These are phyloP conservation scores for Filosporella fistucella DNA, from an alignment of 495 filamentous ascomycete genomes.

Conservation along the genomic window DNA sequence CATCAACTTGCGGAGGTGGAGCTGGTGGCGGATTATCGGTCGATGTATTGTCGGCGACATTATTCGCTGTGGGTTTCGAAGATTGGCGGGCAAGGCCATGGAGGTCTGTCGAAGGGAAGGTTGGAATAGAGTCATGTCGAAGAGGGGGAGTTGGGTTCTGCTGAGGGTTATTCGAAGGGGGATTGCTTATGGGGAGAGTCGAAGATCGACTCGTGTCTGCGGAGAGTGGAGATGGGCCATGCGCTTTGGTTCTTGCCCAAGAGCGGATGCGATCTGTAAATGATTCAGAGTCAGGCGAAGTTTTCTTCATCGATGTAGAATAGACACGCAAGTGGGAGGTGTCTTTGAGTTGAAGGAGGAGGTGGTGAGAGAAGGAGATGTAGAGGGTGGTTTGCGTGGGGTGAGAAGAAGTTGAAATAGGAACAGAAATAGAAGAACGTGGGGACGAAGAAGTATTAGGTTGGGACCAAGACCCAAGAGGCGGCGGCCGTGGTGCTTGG, in stretches of 20 bases:
- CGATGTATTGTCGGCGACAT: slow-evolving; percentile 29
- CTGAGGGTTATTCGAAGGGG: slow-evolving; percentile 5
- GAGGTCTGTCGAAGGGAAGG: slow-evolving; percentile 7
- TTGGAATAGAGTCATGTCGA: slow-evolving; percentile 15
- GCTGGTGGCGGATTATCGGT: slow-evolving; percentile 33
- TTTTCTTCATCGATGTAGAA: slow-evolving; percentile 58
- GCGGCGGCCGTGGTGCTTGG: too few relatives aligned
- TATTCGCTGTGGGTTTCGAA: slow-evolving; percentile 27
- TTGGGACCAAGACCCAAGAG: too few relatives aligned
- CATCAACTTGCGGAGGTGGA: slow-evolving; percentile 50
- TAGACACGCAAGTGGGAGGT: slow-evolving; percentile 5
- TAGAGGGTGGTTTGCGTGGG: too few relatives aligned
- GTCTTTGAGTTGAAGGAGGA: slow-evolving; percentile 2
- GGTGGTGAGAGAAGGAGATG: not conserved
- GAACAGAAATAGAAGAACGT: too few relatives aligned
- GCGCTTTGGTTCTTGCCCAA: slow-evolving; percentile 45
- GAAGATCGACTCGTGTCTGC: slow-evolving; percentile 31
- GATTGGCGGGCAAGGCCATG: slow-evolving; percentile 8
- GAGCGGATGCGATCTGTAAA: slow-evolving; percentile 52
- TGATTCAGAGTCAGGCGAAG: slow-evolving; percentile 45
- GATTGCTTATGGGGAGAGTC: slow-evolving; percentile 31
- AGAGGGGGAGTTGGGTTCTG: not conserved
- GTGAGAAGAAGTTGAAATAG: too few relatives aligned
- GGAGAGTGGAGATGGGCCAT: slow-evolving; percentile 40
- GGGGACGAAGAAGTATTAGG: too few relatives aligned